Percentiles rank a stretch among this genome's conserved stretches.
Conservation (phyloP, 306 rosid species). For the Medicago arabica region DNA sequence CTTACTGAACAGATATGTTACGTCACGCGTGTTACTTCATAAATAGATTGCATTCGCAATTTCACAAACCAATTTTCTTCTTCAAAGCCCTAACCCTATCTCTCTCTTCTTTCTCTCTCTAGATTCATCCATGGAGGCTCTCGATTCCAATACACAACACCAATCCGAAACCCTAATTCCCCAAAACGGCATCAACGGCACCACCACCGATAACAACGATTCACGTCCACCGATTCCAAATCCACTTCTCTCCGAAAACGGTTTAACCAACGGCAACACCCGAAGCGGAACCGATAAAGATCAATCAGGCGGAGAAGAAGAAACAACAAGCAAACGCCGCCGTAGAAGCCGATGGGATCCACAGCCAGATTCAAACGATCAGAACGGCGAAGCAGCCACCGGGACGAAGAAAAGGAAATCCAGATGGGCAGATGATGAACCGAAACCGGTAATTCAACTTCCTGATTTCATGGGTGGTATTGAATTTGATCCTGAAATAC, state of each 20-base stretch:
- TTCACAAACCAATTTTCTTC: not conserved
- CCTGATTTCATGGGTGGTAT: slow-evolving; percentile 98
- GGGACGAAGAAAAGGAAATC: slow-evolving; percentile 85
- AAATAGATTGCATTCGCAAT: too few relatives aligned
- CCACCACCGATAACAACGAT: not conserved
- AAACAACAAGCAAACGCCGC: slow-evolving; percentile 79
- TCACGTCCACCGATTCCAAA: slow-evolving; percentile 42
- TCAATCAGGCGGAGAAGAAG: slow-evolving; percentile 92
- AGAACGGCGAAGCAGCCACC: slow-evolving; percentile 59
- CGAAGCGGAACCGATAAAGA: slow-evolving; percentile 86
- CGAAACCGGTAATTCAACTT: slow-evolving; percentile 86
- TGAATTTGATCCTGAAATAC: slow-evolving; percentile 96
- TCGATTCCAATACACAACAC: slow-evolving; percentile 42
- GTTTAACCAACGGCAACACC: slow-evolving; percentile 62
- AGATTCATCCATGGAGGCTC: slow-evolving; percentile 60
- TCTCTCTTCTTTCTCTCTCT: not conserved
- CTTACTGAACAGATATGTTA: too few relatives aligned
- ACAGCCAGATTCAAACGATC: slow-evolving; percentile 81
- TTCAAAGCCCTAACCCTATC: slow-evolving; percentile 31
- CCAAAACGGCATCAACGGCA: not conserved
- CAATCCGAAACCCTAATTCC: slow-evolving; percentile 31
- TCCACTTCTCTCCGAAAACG: slow-evolving; percentile 74
- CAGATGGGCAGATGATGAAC: slow-evolving; percentile 96
- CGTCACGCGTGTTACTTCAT: too few relatives aligned
- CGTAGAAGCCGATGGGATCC: slow-evolving; percentile 98